Evolutionary conservation across 2,329 filamentous ascomycete species (phyloP).

Genomic region (Eutypella sp.): DNA sequence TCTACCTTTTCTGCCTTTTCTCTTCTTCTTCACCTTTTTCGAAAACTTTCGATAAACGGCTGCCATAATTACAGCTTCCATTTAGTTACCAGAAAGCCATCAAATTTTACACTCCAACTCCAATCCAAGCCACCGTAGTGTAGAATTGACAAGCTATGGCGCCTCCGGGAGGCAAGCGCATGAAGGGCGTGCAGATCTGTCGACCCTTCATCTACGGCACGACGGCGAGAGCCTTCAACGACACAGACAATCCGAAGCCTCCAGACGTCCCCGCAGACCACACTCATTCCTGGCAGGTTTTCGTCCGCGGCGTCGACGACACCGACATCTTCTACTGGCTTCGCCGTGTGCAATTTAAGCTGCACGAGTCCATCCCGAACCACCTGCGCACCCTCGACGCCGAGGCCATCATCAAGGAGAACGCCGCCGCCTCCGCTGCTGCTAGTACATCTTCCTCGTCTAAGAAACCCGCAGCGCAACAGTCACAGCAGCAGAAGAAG

Average conservation of each 20-base stretch:
- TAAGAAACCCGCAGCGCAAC: too few relatives aligned
- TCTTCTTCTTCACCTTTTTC: too few relatives aligned
- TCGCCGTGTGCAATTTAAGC: conserved; percentile 94
- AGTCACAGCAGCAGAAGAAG: not conserved
- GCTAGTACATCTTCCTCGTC: too few relatives aligned
- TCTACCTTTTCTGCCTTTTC: too few relatives aligned
- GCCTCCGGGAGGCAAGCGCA: conserved; percentile 57
- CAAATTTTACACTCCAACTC: too few relatives aligned
- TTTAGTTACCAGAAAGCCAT: too few relatives aligned
- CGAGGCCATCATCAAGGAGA: conserved; percentile 26
- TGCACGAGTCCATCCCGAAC: conserved; percentile 95
- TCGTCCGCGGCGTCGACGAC: conserved; percentile 83
- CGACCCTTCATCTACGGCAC: conserved; percentile 71
- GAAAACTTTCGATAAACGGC: too few relatives aligned
- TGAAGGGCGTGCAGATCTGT: conserved; percentile 60
- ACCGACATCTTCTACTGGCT: conserved; percentile 94
- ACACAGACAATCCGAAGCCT: conserved; percentile 71
- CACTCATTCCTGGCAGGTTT: conserved; percentile 95
- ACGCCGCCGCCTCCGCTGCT: conserved; percentile 11
- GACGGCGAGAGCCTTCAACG: conserved; percentile 74
- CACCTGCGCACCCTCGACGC: conserved; percentile 65
- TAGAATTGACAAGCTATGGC: conserved; percentile 49
- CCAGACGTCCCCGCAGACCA: conserved; percentile 78
- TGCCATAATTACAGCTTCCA: too few relatives aligned
- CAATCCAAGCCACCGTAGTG: too few relatives aligned